Percentiles rank a stretch among this genome's conserved stretches.
Evolutionary conservation across 2,329 filamentous ascomycete genomes (phyloP).

Genomic region (Penicillium glabrum): DNA sequence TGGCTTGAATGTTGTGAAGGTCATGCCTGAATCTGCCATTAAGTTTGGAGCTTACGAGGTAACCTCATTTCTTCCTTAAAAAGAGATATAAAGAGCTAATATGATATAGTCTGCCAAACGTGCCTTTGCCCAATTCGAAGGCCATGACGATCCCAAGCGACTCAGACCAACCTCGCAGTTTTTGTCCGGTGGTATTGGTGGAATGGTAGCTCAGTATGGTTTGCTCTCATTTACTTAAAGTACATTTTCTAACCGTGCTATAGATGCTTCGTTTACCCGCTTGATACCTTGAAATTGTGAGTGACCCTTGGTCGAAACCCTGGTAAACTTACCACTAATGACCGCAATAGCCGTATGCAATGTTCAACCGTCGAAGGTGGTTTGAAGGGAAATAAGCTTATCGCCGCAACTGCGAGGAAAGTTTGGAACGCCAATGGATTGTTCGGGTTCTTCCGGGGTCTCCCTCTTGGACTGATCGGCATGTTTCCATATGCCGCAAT

Average conservation of each 20-base stretch:
- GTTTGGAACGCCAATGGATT: conserved; percentile 79
- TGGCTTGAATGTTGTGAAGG: conserved; percentile 92
- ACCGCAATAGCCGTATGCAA: conserved; percentile 69
- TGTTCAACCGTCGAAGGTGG: conserved; percentile 90
- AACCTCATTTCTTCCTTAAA: conserved; percentile 19
- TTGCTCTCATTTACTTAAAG: background rate
- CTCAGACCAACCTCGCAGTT: conserved; percentile 88
- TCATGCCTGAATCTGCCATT: conserved; percentile 98
- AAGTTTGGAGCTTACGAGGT: conserved; percentile 96
- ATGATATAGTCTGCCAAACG: conserved; percentile 72
- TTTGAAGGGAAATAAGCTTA: conserved; percentile 76
- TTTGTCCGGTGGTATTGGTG: conserved; percentile 82
- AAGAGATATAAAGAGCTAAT: conserved; percentile 14
- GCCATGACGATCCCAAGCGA: conserved; percentile 74
- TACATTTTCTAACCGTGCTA: conserved; percentile 21
- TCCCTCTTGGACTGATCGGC: conserved; percentile 89
- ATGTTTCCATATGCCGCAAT: conserved; percentile 99
- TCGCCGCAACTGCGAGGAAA: conserved; percentile 77
- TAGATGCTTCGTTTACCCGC: conserved; percentile 87
- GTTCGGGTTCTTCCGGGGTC: conserved; percentile 79
- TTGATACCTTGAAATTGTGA: conserved; percentile 68
- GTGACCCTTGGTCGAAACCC: conserved; percentile 18
- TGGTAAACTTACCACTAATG: conserved; percentile 4
- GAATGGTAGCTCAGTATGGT: conserved; percentile 85
- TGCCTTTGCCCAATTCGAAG: conserved; percentile 80